Evolutionary conservation across 2,329 filamentous ascomycete species (phyloP).

Genomic region (Lecanicillium sp.): DNA sequence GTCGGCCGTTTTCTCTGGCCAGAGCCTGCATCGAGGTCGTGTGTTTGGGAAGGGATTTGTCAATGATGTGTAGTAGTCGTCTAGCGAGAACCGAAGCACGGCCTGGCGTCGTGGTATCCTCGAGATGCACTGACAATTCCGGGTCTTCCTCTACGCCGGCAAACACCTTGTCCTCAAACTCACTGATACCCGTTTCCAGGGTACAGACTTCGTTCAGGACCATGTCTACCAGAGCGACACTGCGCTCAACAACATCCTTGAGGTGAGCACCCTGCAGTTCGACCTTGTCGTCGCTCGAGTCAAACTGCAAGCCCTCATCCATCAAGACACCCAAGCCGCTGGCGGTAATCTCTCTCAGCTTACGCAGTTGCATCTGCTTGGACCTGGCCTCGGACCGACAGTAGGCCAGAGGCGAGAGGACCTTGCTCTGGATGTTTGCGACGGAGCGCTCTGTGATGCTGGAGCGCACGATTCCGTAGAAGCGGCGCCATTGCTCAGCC

Average conservation of each 20-base stretch:
- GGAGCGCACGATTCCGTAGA: conserved; percentile 73
- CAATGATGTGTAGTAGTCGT: conserved; percentile 62
- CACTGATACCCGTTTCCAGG: conserved; percentile 52
- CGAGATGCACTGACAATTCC: conserved; percentile 45
- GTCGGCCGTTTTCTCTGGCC: conserved; percentile 62
- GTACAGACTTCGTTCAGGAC: conserved; percentile 66
- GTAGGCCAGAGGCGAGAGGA: conserved; percentile 72
- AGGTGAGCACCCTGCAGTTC: conserved; percentile 43
- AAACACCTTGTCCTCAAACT: conserved; percentile 61
- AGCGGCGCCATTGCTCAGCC: conserved; percentile 53
- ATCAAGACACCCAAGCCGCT: conserved; percentile 82
- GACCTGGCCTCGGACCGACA: conserved; percentile 65
- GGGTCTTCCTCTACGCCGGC: conserved; percentile 54
- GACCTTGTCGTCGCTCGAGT: conserved; percentile 50
- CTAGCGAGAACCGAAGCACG: conserved; percentile 55
- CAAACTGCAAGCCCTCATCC: conserved; percentile 72
- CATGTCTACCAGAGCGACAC: conserved; percentile 78
- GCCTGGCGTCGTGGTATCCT: conserved; percentile 34
- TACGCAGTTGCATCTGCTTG: conserved; percentile 65
- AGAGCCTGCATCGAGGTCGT: conserved; percentile 45
- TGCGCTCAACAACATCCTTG: conserved; percentile 71
- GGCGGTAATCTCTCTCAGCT: conserved; percentile 71
- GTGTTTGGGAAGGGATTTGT: conserved; percentile 61
- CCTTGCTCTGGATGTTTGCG: conserved; percentile 59
- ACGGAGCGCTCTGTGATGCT: conserved; percentile 68